These are phyloP conservation scores for Bruguiera sexangula DNA, from an alignment of 345 rosid species.

Conservation along the genomic window DNA sequence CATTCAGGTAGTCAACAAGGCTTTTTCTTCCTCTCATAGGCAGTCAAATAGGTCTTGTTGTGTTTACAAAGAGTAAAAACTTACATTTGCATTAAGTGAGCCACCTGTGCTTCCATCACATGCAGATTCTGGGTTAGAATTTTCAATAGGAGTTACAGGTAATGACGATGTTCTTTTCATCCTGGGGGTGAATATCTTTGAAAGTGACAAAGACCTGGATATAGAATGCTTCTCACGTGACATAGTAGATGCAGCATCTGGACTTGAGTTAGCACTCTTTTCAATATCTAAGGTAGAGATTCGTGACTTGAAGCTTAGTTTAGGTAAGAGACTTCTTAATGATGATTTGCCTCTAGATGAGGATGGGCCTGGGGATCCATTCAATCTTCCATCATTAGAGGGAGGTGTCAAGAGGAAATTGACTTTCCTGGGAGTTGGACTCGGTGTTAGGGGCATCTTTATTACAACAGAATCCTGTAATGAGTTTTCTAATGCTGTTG, in stretches of 20 bases:
- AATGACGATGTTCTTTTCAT: constrained; percentile 79
- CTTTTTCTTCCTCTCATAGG: not conserved
- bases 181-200: constrained; percentile 80
- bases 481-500: constrained; percentile 41
- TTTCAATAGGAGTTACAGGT: constrained; percentile 52
- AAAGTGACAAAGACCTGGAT: constrained; percentile 71
- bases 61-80: constrained; percentile 24
- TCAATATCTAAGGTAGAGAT: constrained; percentile 49
- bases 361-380: constrained; percentile 48
- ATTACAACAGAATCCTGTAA: constrained; percentile 45
- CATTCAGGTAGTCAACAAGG: not conserved
- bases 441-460: constrained; percentile 73
- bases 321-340: constrained; percentile 58
- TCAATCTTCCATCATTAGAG: constrained; percentile 39
- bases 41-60: no score
- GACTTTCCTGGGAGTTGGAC: constrained; percentile 78
- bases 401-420: constrained; percentile 63
- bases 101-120: constrained; percentile 40
- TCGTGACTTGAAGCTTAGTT: constrained; percentile 57
- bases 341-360: constrained; percentile 58
- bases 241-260: constrained; percentile 35
- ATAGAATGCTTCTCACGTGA: constrained; percentile 60
- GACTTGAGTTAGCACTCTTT: constrained; percentile 38
- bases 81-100: constrained; percentile 50
- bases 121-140: constrained; percentile 44